Conservation (phyloP, 805 yeast genomes). For the Hanseniaspora valbyensis region DNA sequence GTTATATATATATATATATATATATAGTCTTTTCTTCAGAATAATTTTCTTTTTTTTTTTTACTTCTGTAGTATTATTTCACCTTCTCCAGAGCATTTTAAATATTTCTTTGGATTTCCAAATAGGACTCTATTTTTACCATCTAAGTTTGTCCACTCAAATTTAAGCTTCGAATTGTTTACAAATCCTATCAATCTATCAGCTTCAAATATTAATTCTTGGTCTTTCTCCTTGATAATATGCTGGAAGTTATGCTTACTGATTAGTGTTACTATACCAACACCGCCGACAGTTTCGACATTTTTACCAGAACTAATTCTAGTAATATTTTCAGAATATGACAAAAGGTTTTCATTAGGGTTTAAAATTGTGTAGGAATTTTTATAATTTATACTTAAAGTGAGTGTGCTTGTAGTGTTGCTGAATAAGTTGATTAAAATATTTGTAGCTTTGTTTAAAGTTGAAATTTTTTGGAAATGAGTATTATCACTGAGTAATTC, state of each 20-base stretch:
- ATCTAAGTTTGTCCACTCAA: constrained; percentile 15
- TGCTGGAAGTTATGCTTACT: constrained; percentile 27
- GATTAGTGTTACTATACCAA: constrained; percentile 26
- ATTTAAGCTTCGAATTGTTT: constrained; percentile 15
- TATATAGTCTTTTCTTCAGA: too few relatives aligned
- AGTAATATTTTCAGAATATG: constrained; percentile 23
- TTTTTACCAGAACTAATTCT: constrained; percentile 16
- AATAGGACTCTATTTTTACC: background rate
- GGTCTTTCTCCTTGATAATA: constrained; percentile 19
- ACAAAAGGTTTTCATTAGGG: constrained; percentile 19
- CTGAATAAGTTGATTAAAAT: constrained; percentile 1
- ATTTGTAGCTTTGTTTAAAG: constrained; percentile 7
- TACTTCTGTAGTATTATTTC: constrained; percentile 19
- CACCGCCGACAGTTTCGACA: constrained; percentile 20
- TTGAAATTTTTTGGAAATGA: constrained; percentile 5
- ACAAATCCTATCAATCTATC: constrained; percentile 22
- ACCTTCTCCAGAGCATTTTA: constrained; percentile 28
- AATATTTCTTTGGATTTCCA: constrained; percentile 18
- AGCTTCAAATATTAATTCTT: constrained; percentile 24
- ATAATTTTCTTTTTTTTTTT: constrained; percentile 9
- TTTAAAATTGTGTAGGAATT: constrained; percentile 12
- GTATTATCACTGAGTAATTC: constrained; percentile 7
- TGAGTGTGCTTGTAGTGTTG: background rate
- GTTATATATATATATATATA: too few relatives aligned
- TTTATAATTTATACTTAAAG: background rate